Evolutionary conservation across 1,139 yeast genomes (phyloP), one percentile per base, ranked within the genome.

Genomic region (Yamadazyma membranifaciens): DNA sequence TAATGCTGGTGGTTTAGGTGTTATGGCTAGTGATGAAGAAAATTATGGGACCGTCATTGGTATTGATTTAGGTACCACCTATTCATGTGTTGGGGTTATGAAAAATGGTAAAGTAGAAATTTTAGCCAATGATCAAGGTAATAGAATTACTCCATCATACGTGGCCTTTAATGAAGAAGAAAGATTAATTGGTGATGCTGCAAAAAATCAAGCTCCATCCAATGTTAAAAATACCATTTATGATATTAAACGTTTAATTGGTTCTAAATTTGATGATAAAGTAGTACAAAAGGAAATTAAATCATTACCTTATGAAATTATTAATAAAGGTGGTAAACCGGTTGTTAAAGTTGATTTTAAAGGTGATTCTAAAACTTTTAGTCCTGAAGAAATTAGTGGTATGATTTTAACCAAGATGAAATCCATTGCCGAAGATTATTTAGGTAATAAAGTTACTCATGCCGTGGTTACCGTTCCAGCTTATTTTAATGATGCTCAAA

Each of bases 391-490:
- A 69, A 82, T 88, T 56, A 84, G 95, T 36, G 92, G 92, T 56
- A 87, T 88, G 96, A 85, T 88, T 56, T 77, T 88, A 57, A 81
- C 86, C 62, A 88, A 88, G 70, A 87, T 87, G 96, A 88, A 87
- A 74, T 82, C 84, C 56, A 88, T 87, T 59, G 96, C 96, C 48
- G 96, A 88, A 73, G 92, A 87, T 57, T 87, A 87, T 69, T 75
- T 88, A 54, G 96, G 96, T 52, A 79, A 83, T 62, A 80, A 83
- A 64, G 95, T 88, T 49, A 86, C 94, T 42, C 94, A 89, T 57
- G 96, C 96, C 31, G 97, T 89, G 51, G 95, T 89, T 50, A 89
- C 97, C 37, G 97, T 91, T 44, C 98, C 98, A 43, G 98, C 98
- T 43, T 91, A 91, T 73, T 91, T 91, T 75, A 92, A 91, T 67